A percentile compares a stretch with the other conserved stretches of the same genome.
Conservation (phyloP, 495 filamentous ascomycete genomes). For the Penicillium cataractarum region DNA sequence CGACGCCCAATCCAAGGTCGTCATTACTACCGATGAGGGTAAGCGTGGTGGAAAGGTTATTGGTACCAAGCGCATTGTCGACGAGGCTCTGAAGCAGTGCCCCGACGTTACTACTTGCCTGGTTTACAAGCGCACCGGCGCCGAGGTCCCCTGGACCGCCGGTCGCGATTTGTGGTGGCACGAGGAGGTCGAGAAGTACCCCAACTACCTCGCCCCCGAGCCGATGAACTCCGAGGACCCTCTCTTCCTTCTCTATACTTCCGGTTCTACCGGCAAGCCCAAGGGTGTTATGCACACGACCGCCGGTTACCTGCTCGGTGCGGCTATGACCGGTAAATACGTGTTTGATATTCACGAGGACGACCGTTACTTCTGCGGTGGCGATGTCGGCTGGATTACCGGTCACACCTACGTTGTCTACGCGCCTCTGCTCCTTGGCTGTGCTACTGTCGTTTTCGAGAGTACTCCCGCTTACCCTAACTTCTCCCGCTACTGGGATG, state of each 20-base stretch:
- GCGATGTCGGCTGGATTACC: constrained; percentile 99
- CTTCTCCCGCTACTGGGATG: constrained; percentile 99
- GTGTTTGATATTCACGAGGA: constrained; percentile 97
- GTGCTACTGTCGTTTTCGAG: constrained; percentile 97
- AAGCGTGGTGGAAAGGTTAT: constrained; percentile 98
- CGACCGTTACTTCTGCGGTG: constrained; percentile 95
- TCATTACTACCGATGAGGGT: constrained; percentile 96
- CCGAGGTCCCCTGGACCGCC: constrained; percentile 85
- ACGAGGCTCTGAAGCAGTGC: constrained; percentile 97
- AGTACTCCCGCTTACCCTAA: constrained; percentile 96
- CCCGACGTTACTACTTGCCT: constrained; percentile 84
- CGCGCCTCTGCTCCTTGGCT: constrained; percentile 87
- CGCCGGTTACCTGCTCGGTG: constrained; percentile 89
- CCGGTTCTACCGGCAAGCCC: constrained; percentile 95
- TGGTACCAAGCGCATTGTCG: constrained; percentile 98
- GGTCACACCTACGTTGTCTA: constrained; percentile 99
- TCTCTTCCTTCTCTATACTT: constrained; percentile 96
- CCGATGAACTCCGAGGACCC: constrained; percentile 91
- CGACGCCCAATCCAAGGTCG: constrained; percentile 85
- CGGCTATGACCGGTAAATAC: constrained; percentile 93
- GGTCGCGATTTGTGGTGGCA: constrained; percentile 98
- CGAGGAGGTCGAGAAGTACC: constrained; percentile 95
- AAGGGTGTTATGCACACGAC: constrained; percentile 99
- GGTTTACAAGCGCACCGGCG: constrained; percentile 94
- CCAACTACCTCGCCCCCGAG: constrained; percentile 84